Evolutionary conservation across 805 yeast species (phyloP), one percentile per base, ranked within the genome.

Genomic region (Starmerella apis): DNA sequence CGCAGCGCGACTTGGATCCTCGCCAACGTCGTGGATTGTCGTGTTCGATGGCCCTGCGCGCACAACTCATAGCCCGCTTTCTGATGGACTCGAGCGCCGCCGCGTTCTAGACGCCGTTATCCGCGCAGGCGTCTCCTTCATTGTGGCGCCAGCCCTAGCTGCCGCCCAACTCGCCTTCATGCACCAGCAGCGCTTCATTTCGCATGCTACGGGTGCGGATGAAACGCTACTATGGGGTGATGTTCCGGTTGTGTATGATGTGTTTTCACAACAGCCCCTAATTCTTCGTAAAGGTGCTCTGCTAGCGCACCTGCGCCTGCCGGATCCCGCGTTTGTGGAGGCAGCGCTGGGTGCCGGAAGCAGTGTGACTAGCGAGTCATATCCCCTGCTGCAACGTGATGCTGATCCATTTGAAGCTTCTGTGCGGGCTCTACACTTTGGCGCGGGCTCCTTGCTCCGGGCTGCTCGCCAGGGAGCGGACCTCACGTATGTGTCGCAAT

Each of bases 91-190:
- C 23, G 43, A 24, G 33, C 47, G 53, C 14, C 53, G 60, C 32
- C 46, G 53, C 32, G 35, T 86, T 54, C 69, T 83, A 51, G 66
- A 70, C 22, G 74, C 76, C 48, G 76, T 90, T 51, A 71, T 73
- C 32, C 74, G 72, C 19, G 70, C 73, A 44, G 74, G 70, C 2
- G 66, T 85, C 11, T 82, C 80, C 51, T 88, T 75, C 61, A 65
- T 86, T 50, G 77, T 87, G 11, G 83, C 95, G 31, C 97, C 97
- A 4, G 87, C 79, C 61, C 73, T 79, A 39, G 78, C 96, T 0
- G 79, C 86, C 67, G 75, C 80, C 36, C 96, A 90, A 65, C 71
- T 92, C 59, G 77, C 83, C 6, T 86, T 86, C 60, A 67, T 90
- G 59, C 72, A 56, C 52, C 74, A 74, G 41, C 70, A 70, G 44